Base-by-base conservation (phyloP, 2,329 filamentous ascomycete genomes). In the Colletotrichum spinosum region DNA sequence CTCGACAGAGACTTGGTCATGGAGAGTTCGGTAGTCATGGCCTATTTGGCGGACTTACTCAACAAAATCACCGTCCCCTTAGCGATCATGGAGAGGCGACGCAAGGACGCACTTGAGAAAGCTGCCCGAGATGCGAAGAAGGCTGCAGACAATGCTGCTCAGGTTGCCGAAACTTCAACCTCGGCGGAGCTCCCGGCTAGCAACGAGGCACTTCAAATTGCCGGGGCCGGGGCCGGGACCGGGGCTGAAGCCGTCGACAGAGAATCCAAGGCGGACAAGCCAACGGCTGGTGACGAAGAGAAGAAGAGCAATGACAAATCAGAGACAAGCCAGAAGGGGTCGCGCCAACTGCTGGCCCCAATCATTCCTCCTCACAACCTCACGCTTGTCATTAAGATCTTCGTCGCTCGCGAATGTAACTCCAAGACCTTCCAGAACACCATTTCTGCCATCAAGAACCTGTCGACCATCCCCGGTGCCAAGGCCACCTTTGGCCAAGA, bases 361-460 rank as follows among this genome's bases (percentile, higher is more conserved):
- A 85, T 94, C 49, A 90, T 99, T 59, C 94, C 96, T 6, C 89
- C 95, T 37, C 87, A 94, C 74, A 97, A 98, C 75, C 86, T 99
- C 61, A 92, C 92, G 64, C 84, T 98, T 62, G 94, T 99, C n/a
- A 92, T 98, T 71, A 96, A 96, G 75, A 97, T 99, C 62, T 92
- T 99, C 70, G 93, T 97, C 48, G 95, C 95, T 68, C 91, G 94
- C 53, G 96, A 99, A 78, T 99, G 96, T 80, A 97, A 93, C 74
- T 94, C 93, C 68, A 97, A 97, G 83, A 98, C 96, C 0, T 99
- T 99, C 85, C 92, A 96, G 75, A 97, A 98, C 77, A 98, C 96
- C 1, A 87, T 99, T 58, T 96, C 95, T 13, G 97, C 97, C n/a
- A 97, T 99, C 83, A 98, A 97, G 81, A 97, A 98, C 73, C 86